phyloP scores from a whole-genome alignment of 345 rosid genomes.

The Reutealis trisperma region DNA sequence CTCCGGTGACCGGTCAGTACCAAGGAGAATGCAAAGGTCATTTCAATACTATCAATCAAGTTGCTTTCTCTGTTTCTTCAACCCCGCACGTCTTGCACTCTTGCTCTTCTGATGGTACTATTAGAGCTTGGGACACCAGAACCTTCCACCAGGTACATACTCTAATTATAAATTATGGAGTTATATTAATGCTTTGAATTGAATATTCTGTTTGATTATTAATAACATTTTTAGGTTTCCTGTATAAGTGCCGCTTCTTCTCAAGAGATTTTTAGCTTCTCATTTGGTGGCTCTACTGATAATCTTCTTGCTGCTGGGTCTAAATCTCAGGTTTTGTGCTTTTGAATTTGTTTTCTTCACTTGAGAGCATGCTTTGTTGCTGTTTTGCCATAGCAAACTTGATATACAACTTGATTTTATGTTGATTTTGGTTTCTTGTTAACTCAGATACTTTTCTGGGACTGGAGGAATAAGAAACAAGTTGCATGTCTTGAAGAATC shows the following conservation, averaged over 20 bases:
- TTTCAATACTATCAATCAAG: slow-evolving; percentile 57
- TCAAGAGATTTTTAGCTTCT: slow-evolving; percentile 77
- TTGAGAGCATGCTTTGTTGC: neutral
- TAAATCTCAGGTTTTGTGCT: slow-evolving; percentile 64
- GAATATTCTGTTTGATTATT: slow-evolving; percentile 1
- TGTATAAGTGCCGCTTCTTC: slow-evolving; percentile 47
- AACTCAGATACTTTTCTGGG: slow-evolving; percentile 77
- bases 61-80: slow-evolving; percentile 61
- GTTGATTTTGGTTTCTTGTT: slow-evolving; percentile 3
- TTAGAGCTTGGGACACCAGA: slow-evolving; percentile 90
- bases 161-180: neutral
- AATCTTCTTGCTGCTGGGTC: slow-evolving; percentile 84
- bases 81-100: slow-evolving; percentile 73
- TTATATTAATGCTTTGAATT: neutral
- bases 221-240: slow-evolving; percentile 50
- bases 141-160: slow-evolving; percentile 62
- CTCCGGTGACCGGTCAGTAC: slow-evolving; percentile 80
- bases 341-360: neutral
- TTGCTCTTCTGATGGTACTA: slow-evolving; percentile 89
- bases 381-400: neutral
- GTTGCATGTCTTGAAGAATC: slow-evolving; percentile 92
- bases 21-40: slow-evolving; percentile 88
- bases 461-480: slow-evolving; percentile 91
- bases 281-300: slow-evolving; percentile 71
- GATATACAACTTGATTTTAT: neutral